Evolutionary conservation across 108 stramenopile species (phyloP), one percentile per base, ranked within the genome.

Genomic region (Cyclotella choctawhatcheeana): DNA sequence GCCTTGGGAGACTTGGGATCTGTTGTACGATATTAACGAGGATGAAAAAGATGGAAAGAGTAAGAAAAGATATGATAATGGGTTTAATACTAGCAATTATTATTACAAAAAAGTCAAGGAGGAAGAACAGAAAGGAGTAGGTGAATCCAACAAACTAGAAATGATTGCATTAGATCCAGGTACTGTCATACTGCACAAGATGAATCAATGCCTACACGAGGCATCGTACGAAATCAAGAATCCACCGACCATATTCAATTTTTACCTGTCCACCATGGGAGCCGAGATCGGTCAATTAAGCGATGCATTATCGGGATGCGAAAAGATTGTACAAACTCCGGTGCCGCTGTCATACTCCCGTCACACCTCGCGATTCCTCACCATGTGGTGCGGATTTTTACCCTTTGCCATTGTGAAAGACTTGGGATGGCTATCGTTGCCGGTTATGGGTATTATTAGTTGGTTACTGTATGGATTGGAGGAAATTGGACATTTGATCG

Each of bases 401-500:
- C 86, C 86, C 22, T 64, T 84, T 18, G 82, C 71, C 2, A 69
- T 87, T 2, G 77, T 83, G n/a, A 50, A 62, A 14, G 75, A 76
- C 32, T 43, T 82, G 50, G 74, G 73, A 14, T 59, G 59, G 66
- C 52, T 59, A 17, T 63, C 83, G 16, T 77, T 86, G 5, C 81
- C 84, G 0, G 68, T 86, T 34, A 76, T 83, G 27, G 77, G 45
- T 22, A 76, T 82, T 12, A 52, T 70, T 0, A 71, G 80, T 25
- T 90, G 85, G 85, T 70, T 76, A 1, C 66, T 90, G 35, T 84
- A 85, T 54, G 86, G 86, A 18, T 71, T 90, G 37, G 85, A 85
- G 60, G 89, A 90, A 71, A 88, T 90, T 72, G 89, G 87, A 6
- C 82, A 81, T 31, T 69, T 84, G 45, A 90, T 90, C 67, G 89